These are phyloP conservation scores for Erysimum pusillum DNA, from an alignment of 441 rosid genomes.

Conservation along the genomic window DNA sequence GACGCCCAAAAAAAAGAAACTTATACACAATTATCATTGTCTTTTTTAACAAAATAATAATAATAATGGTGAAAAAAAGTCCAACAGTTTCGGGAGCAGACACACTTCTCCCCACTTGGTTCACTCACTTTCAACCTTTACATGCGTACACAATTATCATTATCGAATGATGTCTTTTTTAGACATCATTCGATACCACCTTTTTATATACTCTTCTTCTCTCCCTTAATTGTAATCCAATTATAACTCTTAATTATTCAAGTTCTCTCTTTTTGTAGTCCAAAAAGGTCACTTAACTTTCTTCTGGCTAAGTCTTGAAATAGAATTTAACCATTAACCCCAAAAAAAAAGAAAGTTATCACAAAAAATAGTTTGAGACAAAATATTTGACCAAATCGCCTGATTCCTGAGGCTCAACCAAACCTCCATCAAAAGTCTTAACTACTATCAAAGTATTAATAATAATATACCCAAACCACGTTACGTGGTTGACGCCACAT, in stretches of 20 bases:
- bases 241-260: not conserved
- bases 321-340: not conserved
- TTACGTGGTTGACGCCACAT: not conserved
- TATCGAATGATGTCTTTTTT: too few species aligned
- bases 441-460: too few species aligned
- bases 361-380: not conserved
- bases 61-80: too few species aligned
- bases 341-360: not conserved
- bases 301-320: not conserved
- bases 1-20: not conserved
- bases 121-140: not conserved
- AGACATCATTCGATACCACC: not conserved
- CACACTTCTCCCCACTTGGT: too few species aligned
- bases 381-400: not conserved
- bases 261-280: not conserved
- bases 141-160: too few species aligned
- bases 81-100: too few species aligned
- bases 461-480: not conserved
- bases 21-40: too few species aligned
- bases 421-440: not conserved
- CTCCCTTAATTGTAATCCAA: not conserved
- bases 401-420: not conserved
- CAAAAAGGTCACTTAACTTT: not conserved
- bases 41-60: too few species aligned
- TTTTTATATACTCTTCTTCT: not conserved